Evolutionary conservation across 306 rosid species (phyloP), one percentile per base, ranked within the genome.

Genomic region (Echinosophora koreensis): DNA sequence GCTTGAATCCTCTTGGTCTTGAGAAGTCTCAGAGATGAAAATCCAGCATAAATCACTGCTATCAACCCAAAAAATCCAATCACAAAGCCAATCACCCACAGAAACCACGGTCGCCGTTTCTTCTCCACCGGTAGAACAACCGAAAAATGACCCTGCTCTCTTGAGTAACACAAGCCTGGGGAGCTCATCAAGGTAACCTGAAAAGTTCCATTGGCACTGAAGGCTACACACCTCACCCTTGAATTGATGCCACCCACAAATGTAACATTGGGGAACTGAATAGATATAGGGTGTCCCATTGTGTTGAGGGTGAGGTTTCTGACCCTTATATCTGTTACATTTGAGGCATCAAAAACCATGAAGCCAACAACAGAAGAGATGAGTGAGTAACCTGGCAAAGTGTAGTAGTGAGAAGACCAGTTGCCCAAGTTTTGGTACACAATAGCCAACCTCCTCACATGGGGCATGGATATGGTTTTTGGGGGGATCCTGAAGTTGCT

Each of bases 301-400:
- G 97, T 87, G 54, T 32, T 79, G 46, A 95, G 86, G 52, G 69
- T 82, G 70, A 90, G 83, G 67, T 81, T 88, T 81, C 77, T 84
- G 51, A 78, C 42, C 71, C 74, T 83, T 30, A 39, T 68, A 27
- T 81, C 77, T 6, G 85, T 66, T 12, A 84, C 81, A 80, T 94
- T 84, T 9, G 97, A 89, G 15, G 93, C 96, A 80, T 94, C 94
- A 64, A 90, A 95, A 78, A 79, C 98, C 83, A 77, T 63, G 80
- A 95, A 90, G 34, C 98, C 95, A 55, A 95, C 83, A 30, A 90
- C 91, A 41, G 91, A 77, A 77, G 96, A 78, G 76, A 88, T n/a
- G 17, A 92, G 85, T 3, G 90, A 81, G 86, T 88, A 87, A 67
- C 93, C 91, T 83, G 86, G 85, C 46, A 90, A 64, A 8, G 3